Evolutionary conservation across 441 rosid species (phyloP).

Genomic region (California macrophylla): DNA sequence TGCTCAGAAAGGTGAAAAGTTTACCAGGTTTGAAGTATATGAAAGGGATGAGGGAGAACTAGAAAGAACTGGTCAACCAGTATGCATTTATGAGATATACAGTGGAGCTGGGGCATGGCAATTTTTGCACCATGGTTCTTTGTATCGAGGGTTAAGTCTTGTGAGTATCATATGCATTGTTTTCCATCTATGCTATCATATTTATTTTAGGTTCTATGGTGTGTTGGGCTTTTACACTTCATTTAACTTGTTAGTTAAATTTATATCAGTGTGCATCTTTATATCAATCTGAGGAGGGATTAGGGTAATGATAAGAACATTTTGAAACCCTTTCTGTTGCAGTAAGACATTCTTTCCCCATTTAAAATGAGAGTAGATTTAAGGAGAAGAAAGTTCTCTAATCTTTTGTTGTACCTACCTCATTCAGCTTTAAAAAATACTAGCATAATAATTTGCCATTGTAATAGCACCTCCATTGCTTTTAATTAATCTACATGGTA

Average conservation of each 20-base stretch:
- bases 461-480: neutral
- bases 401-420: neutral
- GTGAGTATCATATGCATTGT: conserved; percentile 43
- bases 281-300: conserved; percentile 2
- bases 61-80: conserved; percentile 89
- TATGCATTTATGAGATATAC: conserved; percentile 89
- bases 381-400: neutral
- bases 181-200: neutral
- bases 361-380: neutral
- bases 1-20: conserved; percentile 81
- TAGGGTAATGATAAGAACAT: neutral
- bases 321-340: conserved; percentile 4
- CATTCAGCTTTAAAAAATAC: neutral
- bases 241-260: neutral
- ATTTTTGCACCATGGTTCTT: conserved; percentile 94
- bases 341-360: neutral
- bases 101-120: conserved; percentile 91
- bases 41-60: conserved; percentile 99
- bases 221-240: neutral
- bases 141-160: conserved; percentile 90
- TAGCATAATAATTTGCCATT: neutral
- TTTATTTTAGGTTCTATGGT: neutral
- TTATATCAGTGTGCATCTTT: neutral
- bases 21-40: conserved; percentile 64
- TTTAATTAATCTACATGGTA: conserved; percentile 20